Conservation (phyloP, 768 basidiomycete species). For the Aureoboletus auriporus region DNA sequence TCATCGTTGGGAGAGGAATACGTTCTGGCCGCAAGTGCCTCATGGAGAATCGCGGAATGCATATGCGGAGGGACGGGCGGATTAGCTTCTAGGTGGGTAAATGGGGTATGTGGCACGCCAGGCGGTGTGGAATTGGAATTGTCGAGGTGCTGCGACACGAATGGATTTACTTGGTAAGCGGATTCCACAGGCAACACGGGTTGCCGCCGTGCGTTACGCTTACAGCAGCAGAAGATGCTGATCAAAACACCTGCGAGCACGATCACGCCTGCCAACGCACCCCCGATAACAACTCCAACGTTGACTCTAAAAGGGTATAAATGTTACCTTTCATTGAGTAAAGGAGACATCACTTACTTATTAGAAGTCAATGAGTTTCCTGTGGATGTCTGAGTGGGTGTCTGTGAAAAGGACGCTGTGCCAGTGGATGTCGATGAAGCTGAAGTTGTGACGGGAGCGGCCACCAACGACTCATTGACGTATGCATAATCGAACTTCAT, state of each 20-base stretch:
- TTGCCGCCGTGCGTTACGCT: background rate
- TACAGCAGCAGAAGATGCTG: conserved; percentile 6
- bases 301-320: conserved; percentile 5
- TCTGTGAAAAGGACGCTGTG: background rate
- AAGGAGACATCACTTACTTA: conserved; percentile 4
- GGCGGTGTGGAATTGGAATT: background rate
- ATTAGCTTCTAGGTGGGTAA: background rate
- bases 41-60: conserved; percentile 13
- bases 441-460: conserved; percentile 1
- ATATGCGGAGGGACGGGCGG: background rate
- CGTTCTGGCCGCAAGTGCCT: conserved; percentile 3
- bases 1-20: background rate
- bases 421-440: conserved; percentile 1
- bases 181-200: no score
- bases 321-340: background rate
- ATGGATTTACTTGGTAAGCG: background rate
- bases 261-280: conserved; percentile 9
- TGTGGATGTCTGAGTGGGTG: background rate
- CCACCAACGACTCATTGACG: conserved; percentile 20
- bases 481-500: conserved; percentile 27
- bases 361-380: background rate
- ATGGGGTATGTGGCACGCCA: no score
- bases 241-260: background rate
- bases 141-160: background rate
- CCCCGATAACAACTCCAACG: conserved; percentile 13